These are phyloP conservation scores for Saccharomyces hybrid DNA, from an alignment of 1,139 yeast genomes.

Conservation along the genomic window DNA sequence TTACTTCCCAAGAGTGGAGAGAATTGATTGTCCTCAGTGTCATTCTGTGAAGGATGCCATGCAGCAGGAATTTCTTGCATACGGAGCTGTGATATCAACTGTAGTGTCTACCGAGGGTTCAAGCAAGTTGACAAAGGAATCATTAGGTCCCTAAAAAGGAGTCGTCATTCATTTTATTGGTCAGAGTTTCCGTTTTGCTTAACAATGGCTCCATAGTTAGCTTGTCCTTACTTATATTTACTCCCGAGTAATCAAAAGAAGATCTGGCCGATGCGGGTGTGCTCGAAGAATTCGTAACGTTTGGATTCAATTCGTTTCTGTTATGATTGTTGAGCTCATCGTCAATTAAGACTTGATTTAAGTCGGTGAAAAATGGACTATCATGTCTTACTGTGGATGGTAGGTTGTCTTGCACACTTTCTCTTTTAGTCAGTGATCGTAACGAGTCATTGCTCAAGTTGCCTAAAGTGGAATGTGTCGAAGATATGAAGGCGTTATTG, in stretches of 20 bases:
- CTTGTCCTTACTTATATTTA: slow-evolving; percentile 7
- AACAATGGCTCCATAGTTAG: slow-evolving; percentile 20
- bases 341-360: slow-evolving; percentile 20
- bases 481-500: slow-evolving; percentile 5
- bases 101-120: slow-evolving; percentile 21
- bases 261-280: slow-evolving; percentile 19
- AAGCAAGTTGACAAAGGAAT: slow-evolving; percentile 14
- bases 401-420: slow-evolving; percentile 27
- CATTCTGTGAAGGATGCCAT: slow-evolving; percentile 27
- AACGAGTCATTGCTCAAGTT: background rate
- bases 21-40: slow-evolving; percentile 5
- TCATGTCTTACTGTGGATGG: slow-evolving; percentile 35
- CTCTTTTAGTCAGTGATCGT: slow-evolving; percentile 12
- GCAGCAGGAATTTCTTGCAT: slow-evolving; percentile 23
- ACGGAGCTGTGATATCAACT: slow-evolving; percentile 27
- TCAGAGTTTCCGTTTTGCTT: slow-evolving; percentile 12
- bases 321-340: slow-evolving; percentile 8
- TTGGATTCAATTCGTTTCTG: slow-evolving; percentile 3
- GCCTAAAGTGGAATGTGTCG: background rate
- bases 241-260: slow-evolving; percentile 16
- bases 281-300: slow-evolving; percentile 6
- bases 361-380: slow-evolving; percentile 20
- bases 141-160: slow-evolving; percentile 20
- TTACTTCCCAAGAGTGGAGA: slow-evolving; percentile 12
- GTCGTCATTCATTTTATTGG: slow-evolving; percentile 16